Conservation (phyloP, 495 filamentous ascomycete genomes). For the Trichocladium antarcticum region DNA sequence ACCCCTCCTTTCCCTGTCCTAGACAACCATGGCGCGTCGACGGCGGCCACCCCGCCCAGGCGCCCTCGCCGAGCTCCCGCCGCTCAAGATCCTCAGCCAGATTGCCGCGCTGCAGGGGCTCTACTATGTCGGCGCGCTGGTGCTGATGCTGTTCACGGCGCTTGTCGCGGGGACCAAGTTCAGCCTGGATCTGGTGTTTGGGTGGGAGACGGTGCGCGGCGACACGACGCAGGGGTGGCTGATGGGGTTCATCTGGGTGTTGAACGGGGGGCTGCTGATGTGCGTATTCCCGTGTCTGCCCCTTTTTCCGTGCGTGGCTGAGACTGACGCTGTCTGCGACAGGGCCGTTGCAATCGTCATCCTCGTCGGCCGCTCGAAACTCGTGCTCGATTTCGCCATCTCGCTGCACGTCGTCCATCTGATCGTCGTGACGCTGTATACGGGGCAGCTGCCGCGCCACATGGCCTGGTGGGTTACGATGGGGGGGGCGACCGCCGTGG, state of each 20-base stretch:
- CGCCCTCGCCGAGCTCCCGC: slow-evolving; percentile 69
- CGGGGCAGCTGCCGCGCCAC: slow-evolving; percentile 57
- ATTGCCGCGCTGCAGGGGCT: slow-evolving; percentile 74
- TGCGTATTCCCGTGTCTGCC: slow-evolving; percentile 35
- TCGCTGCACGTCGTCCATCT: slow-evolving; percentile 83
- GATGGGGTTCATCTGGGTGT: slow-evolving; percentile 73
- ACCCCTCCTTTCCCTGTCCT: no score
- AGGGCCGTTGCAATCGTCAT: slow-evolving; percentile 69
- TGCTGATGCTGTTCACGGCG: slow-evolving; percentile 78
- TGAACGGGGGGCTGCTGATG: slow-evolving; percentile 63
- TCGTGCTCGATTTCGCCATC: slow-evolving; percentile 86
- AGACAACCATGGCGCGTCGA: slow-evolving; percentile 52
- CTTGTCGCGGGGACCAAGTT: slow-evolving; percentile 70
- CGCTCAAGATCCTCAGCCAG: slow-evolving; percentile 74
- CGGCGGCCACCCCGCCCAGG: slow-evolving; percentile 68
- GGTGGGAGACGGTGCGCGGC: slow-evolving; percentile 71
- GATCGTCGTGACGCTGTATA: slow-evolving; percentile 64
- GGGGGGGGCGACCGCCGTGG: slow-evolving; percentile 52
- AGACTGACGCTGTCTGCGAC: not conserved
- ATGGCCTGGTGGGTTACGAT: slow-evolving; percentile 84
- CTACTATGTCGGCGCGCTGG: slow-evolving; percentile 65
- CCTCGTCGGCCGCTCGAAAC: slow-evolving; percentile 75
- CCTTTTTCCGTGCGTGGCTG: not conserved
- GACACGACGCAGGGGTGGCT: slow-evolving; percentile 93
- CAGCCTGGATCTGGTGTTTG: slow-evolving; percentile 58